phyloP scores from a whole-genome alignment of 2,329 filamentous ascomycete species.

The Metarhizium sp. region DNA sequence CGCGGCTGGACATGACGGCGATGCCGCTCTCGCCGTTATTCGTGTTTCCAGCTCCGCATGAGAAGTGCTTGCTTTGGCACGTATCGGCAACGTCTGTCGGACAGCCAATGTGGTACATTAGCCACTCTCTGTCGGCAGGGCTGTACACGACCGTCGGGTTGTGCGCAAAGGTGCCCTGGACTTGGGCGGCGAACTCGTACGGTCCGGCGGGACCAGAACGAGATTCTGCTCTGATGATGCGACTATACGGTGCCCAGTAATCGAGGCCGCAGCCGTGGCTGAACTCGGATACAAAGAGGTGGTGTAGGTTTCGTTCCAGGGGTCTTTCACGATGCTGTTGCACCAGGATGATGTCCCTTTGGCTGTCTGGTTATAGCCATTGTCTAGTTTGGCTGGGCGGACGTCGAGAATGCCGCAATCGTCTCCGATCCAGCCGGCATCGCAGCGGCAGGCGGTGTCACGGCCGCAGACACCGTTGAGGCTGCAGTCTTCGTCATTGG shows the following conservation, averaged over 20 bases:
- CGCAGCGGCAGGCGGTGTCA: slow-evolving; percentile 16
- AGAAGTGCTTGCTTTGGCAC: slow-evolving; percentile 8
- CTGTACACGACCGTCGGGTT: slow-evolving; percentile 36
- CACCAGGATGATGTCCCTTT: slow-evolving; percentile 38
- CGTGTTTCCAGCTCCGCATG: slow-evolving; percentile 11
- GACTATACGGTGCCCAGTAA: slow-evolving; percentile 25
- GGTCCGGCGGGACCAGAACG: slow-evolving; percentile 22
- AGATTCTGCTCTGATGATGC: slow-evolving; percentile 28
- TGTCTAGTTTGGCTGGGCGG: slow-evolving; percentile 26
- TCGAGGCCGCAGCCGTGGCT: slow-evolving; percentile 33
- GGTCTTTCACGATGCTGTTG: slow-evolving; percentile 35
- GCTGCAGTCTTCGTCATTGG: slow-evolving; percentile 16
- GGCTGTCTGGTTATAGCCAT: slow-evolving; percentile 35
- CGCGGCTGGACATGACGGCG: slow-evolving; percentile 15
- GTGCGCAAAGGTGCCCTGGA: slow-evolving; percentile 34
- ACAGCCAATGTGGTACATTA: slow-evolving; percentile 35
- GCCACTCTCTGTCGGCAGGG: slow-evolving; percentile 30
- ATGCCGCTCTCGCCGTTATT: slow-evolving; percentile 16
- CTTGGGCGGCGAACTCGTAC: slow-evolving; percentile 29
- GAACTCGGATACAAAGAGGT: slow-evolving; percentile 35
- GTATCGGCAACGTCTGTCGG: slow-evolving; percentile 1
- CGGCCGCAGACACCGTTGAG: slow-evolving; percentile 18
- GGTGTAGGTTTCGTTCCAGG: slow-evolving; percentile 21
- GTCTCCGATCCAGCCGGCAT: slow-evolving; percentile 32
- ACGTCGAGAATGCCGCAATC: slow-evolving; percentile 37